phyloP scores from a whole-genome alignment of 2,329 filamentous ascomycete species.

The Fusarium avenaceum region DNA sequence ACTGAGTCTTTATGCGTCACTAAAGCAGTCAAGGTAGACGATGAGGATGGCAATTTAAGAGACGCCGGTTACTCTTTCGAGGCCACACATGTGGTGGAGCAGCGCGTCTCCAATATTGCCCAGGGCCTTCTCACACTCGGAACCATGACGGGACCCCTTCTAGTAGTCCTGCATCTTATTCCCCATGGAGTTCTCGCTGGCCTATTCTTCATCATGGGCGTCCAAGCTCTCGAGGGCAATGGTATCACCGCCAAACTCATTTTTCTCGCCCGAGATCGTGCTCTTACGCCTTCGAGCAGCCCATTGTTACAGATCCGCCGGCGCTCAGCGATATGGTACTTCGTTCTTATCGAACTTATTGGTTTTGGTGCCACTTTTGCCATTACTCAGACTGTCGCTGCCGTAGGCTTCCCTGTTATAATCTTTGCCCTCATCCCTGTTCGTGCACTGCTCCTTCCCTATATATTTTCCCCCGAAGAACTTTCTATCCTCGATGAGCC shows the following conservation, averaged over 20 bases:
- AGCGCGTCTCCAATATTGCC: slow-evolving; percentile 81
- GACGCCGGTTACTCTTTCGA: slow-evolving; percentile 65
- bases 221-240: slow-evolving; percentile 81
- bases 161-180: slow-evolving; percentile 81
- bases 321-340: slow-evolving; percentile 76
- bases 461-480: slow-evolving; percentile 71
- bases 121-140: slow-evolving; percentile 83
- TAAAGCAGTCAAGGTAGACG: slow-evolving; percentile 62
- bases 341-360: slow-evolving; percentile 76
- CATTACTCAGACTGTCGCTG: slow-evolving; percentile 85
- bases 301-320: slow-evolving; percentile 73
- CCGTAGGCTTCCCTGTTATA: slow-evolving; percentile 83
- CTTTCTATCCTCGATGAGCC: slow-evolving; percentile 76
- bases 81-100: slow-evolving; percentile 77
- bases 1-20: slow-evolving; percentile 84
- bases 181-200: slow-evolving; percentile 84
- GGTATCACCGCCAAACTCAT: slow-evolving; percentile 82
- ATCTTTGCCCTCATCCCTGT: slow-evolving; percentile 78
- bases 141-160: slow-evolving; percentile 81
- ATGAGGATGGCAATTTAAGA: slow-evolving; percentile 68
- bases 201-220: slow-evolving; percentile 87
- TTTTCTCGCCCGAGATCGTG: slow-evolving; percentile 75
- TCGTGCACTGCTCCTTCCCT: slow-evolving; percentile 73
- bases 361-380: slow-evolving; percentile 85
- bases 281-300: slow-evolving; percentile 70